phyloP scores from a whole-genome alignment of 441 rosid genomes.

The Omphalea diandra region DNA sequence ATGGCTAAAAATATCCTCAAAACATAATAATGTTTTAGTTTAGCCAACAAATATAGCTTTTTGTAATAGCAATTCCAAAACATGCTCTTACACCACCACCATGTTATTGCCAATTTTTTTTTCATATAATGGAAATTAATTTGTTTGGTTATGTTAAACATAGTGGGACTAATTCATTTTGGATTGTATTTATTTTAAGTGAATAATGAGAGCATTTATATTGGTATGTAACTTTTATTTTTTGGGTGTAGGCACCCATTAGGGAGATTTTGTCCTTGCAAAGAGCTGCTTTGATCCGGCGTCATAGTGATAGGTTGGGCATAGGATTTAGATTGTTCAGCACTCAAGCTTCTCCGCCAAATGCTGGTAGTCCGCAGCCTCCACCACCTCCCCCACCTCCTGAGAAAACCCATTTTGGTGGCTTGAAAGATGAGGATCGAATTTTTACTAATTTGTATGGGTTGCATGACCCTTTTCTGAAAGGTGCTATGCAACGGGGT shows the following conservation, averaged over 20 bases:
- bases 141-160: too few species aligned
- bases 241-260: conserved; percentile 66
- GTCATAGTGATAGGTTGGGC: conserved; percentile 45
- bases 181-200: background rate
- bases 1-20: too few species aligned
- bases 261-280: conserved; percentile 70
- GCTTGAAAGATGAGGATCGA: conserved; percentile 92
- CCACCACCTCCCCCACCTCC: conserved; percentile 85
- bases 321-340: conserved; percentile 61
- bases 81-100: too few species aligned
- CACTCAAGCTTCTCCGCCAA: conserved; percentile 74
- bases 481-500: conserved; percentile 96
- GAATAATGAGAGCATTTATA: background rate
- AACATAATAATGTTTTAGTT: too few species aligned
- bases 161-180: background rate
- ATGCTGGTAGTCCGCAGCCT: conserved; percentile 59
- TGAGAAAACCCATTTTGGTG: conserved; percentile 98
- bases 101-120: too few species aligned
- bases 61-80: too few species aligned
- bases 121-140: too few species aligned
- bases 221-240: background rate
- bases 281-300: conserved; percentile 48
- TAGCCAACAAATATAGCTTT: too few species aligned
- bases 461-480: conserved; percentile 86
- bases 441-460: conserved; percentile 94